Evolutionary conservation across 441 rosid genomes (phyloP).

Genomic region (Flueggea neowawraea): DNA sequence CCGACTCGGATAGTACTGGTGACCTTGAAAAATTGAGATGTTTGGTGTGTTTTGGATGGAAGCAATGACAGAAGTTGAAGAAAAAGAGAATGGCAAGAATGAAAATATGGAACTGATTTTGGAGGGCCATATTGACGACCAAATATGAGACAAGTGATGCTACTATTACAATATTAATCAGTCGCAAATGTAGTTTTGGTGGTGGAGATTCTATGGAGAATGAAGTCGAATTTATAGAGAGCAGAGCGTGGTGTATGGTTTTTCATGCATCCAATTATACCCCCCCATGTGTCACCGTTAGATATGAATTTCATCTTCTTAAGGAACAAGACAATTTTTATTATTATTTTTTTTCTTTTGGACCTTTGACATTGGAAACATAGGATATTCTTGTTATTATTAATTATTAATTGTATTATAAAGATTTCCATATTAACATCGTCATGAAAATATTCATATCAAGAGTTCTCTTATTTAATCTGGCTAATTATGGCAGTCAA

Average conservation of each 20-base stretch:
- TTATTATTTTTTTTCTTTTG: too few relatives aligned
- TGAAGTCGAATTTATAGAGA: conserved; percentile 22
- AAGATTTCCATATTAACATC: too few relatives aligned
- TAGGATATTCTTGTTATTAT: too few relatives aligned
- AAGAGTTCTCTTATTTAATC: too few relatives aligned
- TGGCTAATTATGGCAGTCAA: too few relatives aligned
- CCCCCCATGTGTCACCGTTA: conserved; percentile 16
- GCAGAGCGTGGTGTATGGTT: conserved; percentile 1
- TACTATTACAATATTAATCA: neutral
- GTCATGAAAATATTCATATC: too few relatives aligned
- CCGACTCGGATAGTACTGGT: conserved; percentile 11
- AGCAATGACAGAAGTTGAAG: conserved; percentile 30
- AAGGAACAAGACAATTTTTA: too few relatives aligned
- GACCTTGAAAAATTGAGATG: conserved; percentile 31
- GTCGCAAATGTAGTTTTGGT: neutral
- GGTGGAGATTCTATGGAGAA: conserved; percentile 6
- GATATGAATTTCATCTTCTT: neutral
- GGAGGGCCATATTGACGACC: conserved; percentile 16
- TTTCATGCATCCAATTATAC: conserved; percentile 6
- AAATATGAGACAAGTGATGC: neutral
- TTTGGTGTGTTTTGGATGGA: conserved; percentile 12
- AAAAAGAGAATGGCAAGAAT: conserved; percentile 10
- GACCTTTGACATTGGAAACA: too few relatives aligned
- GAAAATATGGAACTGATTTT: neutral
- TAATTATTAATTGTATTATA: too few relatives aligned